These are phyloP conservation scores for Geranium rotundifolium DNA, from an alignment of 345 rosid species.

Conservation along the genomic window DNA sequence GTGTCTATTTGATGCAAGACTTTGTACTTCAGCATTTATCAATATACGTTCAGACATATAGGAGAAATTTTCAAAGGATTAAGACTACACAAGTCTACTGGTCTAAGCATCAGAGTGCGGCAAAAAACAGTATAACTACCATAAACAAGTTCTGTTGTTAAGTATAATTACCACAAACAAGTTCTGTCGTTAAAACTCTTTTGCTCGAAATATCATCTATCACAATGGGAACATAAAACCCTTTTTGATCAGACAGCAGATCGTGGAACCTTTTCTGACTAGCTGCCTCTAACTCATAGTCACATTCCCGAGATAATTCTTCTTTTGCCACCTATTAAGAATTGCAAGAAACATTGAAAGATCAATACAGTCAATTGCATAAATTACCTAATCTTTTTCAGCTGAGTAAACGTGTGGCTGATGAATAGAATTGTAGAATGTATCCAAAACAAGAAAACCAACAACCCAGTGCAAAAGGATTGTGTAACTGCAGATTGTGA, in stretches of 20 bases:
- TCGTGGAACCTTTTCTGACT: slow-evolving; percentile 72
- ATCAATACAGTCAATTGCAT: neutral
- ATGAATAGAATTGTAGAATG: neutral
- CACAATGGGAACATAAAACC: slow-evolving; percentile 73
- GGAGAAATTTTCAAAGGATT: neutral
- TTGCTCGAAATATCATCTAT: slow-evolving; percentile 65
- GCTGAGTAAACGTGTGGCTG: neutral
- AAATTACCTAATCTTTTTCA: neutral
- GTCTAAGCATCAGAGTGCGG: neutral
- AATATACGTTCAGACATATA: too few species aligned
- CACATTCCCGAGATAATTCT: slow-evolving; percentile 87
- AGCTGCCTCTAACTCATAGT: slow-evolving; percentile 73
- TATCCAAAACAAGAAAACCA: neutral
- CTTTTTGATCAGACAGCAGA: slow-evolving; percentile 38
- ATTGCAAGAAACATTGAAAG: slow-evolving; percentile 5
- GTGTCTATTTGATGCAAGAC: too few species aligned
- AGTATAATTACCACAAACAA: slow-evolving; percentile 53
- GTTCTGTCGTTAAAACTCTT: slow-evolving; percentile 77
- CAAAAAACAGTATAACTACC: slow-evolving; percentile 32
- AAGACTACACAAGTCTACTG: neutral
- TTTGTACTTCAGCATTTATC: too few species aligned
- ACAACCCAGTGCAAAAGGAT: neutral
- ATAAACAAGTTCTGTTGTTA: slow-evolving; percentile 71
- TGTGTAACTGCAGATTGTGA: neutral
- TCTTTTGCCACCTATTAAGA: slow-evolving; percentile 76